phyloP scores from a whole-genome alignment of 352 stramenopile genomes.

The Phytophthora aleatoria region DNA sequence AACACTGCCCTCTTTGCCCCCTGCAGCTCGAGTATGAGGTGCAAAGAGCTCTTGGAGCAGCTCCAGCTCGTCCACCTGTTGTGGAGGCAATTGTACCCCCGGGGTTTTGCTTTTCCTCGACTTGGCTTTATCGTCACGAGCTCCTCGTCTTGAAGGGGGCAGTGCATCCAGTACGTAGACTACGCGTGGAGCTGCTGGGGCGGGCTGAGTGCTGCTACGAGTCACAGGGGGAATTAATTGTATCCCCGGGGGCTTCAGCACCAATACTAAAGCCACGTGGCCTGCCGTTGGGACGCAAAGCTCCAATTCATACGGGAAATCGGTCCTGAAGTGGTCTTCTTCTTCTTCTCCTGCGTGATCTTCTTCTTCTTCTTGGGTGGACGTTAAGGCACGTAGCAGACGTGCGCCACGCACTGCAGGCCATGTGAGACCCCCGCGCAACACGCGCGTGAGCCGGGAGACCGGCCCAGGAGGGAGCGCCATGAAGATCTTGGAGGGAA shows the following conservation, averaged over 20 bases:
- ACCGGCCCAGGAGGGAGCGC: neutral
- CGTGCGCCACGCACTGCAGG: conserved; percentile 50
- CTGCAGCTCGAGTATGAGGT: conserved; percentile 32
- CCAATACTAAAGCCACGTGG: conserved; percentile 64
- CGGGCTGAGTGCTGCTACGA: conserved; percentile 16
- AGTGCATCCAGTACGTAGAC: conserved; percentile 82
- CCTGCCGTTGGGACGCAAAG: conserved; percentile 57
- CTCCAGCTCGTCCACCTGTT: conserved; percentile 70
- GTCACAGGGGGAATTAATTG: conserved; percentile 11
- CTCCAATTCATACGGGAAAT: conserved; percentile 54
- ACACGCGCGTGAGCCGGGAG: conserved; percentile 20
- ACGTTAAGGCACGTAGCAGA: conserved; percentile 33
- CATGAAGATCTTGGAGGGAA: conserved; percentile 15
- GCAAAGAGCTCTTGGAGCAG: conserved; percentile 78
- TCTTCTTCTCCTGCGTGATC: neutral
- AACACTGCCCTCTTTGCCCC: conserved; percentile 66
- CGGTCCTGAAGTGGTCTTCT: conserved; percentile 9
- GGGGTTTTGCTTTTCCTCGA: conserved; percentile 36
- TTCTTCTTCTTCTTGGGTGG: conserved; percentile 8
- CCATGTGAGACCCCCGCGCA: conserved; percentile 48
- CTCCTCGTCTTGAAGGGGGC: conserved; percentile 36
- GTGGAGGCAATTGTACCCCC: conserved; percentile 27
- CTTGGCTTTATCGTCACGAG: conserved; percentile 12
- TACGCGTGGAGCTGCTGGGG: conserved; percentile 37
- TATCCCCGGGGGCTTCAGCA: conserved; percentile 27